A percentile compares a stretch with the other conserved stretches of the same genome.
phyloP scores from a whole-genome alignment of 176 grass and related monocot genomes.

The Oryza rufipogon region DNA sequence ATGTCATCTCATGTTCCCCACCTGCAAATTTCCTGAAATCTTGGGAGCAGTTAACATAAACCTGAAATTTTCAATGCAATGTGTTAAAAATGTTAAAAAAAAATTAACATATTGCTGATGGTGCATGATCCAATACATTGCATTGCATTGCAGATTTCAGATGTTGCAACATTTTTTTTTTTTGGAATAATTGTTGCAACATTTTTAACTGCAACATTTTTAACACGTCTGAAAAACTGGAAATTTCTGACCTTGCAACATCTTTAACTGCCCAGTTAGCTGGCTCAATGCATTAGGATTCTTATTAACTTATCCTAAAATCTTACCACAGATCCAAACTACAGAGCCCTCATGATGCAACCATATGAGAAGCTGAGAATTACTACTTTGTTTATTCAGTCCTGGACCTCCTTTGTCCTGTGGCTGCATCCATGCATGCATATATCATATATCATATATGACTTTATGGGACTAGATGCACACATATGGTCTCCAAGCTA shows the following conservation, averaged over 20 bases:
- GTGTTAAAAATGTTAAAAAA: no score
- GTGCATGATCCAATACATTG: no score
- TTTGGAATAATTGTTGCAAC: no score
- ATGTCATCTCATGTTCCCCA: background rate
- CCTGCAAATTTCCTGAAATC: background rate
- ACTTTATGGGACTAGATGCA: constrained; percentile 32
- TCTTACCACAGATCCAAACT: background rate
- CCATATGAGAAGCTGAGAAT: constrained; percentile 24
- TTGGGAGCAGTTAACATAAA: background rate
- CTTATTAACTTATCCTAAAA: background rate
- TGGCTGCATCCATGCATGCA: background rate
- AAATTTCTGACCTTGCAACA: background rate
- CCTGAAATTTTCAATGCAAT: background rate
- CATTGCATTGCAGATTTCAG: no score
- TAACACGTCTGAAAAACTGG: background rate
- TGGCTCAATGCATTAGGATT: background rate
- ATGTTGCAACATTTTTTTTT: no score
- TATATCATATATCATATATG: background rate
- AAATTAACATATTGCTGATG: no score
- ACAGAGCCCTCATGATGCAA: constrained; percentile 4
- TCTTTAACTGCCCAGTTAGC: background rate
- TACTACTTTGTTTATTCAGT: constrained; percentile 9
- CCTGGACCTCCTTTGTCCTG: constrained; percentile 20
- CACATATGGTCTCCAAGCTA: constrained; percentile 18
- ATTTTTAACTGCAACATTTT: no score